Percentiles rank a stretch among this genome's conserved stretches.
phyloP scores from a whole-genome alignment of 1,284 basidiomycete genomes.

The Sphaerobolus stellatus region DNA sequence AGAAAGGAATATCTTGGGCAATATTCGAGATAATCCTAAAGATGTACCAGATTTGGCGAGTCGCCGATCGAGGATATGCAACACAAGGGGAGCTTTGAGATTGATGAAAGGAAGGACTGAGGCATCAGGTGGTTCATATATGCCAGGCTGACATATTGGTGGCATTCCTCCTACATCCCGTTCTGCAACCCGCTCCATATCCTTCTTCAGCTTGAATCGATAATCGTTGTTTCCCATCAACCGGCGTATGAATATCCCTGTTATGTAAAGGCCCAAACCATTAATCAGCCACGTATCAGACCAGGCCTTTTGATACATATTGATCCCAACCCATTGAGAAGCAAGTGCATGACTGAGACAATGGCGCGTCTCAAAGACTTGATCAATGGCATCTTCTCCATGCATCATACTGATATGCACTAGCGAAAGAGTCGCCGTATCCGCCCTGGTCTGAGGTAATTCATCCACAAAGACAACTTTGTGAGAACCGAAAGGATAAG shows the following conservation, averaged over 20 bases:
- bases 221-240: constrained; percentile 97
- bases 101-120: constrained; percentile 85
- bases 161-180: constrained; percentile 89
- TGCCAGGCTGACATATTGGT: constrained; percentile 90
- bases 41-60: constrained; percentile 95
- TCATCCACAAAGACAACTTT: constrained; percentile 97
- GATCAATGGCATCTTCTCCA: constrained; percentile 89
- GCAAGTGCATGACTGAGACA: constrained; percentile 85
- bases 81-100: constrained; percentile 90
- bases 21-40: constrained; percentile 88
- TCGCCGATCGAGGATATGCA: constrained; percentile 93
- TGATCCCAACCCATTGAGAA: constrained; percentile 96
- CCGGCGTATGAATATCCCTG: constrained; percentile 84
- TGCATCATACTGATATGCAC: constrained; percentile 84
- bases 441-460: constrained; percentile 74
- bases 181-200: constrained; percentile 91
- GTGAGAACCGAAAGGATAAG: constrained; percentile 95
- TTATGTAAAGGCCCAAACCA: constrained; percentile 89
- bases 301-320: constrained; percentile 93
- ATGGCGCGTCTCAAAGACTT: constrained; percentile 89
- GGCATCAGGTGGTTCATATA: constrained; percentile 80
- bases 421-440: constrained; percentile 83
- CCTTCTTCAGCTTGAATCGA: constrained; percentile 92
- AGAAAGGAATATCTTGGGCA: constrained; percentile 93
- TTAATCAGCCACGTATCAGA: constrained; percentile 96